A percentile compares a stretch with the other conserved stretches of the same genome.
Conservation (phyloP, 2,329 filamentous ascomycete species). For the Penicillium sumatraense region DNA sequence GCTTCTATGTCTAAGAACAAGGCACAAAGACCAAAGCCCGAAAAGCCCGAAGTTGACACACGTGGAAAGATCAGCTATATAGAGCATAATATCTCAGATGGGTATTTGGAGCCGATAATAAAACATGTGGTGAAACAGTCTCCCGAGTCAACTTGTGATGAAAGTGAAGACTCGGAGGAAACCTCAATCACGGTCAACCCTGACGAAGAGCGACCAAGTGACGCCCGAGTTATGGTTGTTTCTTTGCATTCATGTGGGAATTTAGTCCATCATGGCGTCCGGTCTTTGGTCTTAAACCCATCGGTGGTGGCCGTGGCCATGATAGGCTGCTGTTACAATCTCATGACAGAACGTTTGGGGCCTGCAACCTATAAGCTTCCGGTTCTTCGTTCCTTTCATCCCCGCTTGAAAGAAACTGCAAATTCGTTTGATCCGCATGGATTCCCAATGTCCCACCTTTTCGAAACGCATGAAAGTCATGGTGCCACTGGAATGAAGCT, state of each 20-base stretch:
- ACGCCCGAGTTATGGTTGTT: constrained; percentile 72
- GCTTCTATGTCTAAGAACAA: constrained; percentile 6
- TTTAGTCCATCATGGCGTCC: constrained; percentile 90
- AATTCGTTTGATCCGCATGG: constrained; percentile 82
- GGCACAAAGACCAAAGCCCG: constrained; percentile 9
- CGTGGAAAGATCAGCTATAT: constrained; percentile 45
- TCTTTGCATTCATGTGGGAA: constrained; percentile 98
- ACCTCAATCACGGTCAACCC: constrained; percentile 5
- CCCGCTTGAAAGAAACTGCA: constrained; percentile 69
- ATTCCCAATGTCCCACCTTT: constrained; percentile 83
- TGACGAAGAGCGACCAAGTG: constrained; percentile 12
- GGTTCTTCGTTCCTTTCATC: constrained; percentile 73
- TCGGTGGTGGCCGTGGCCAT: constrained; percentile 89
- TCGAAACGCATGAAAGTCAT: constrained; percentile 62
- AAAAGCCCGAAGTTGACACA: constrained; percentile 21
- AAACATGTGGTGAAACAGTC: constrained; percentile 34
- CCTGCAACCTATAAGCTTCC: constrained; percentile 86
- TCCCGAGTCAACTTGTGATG: neutral
- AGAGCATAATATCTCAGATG: constrained; percentile 47
- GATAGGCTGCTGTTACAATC: constrained; percentile 97
- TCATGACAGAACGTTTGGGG: constrained; percentile 86
- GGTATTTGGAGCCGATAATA: constrained; percentile 43
- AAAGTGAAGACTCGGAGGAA: constrained; percentile 4
- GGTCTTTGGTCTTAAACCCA: constrained; percentile 82
- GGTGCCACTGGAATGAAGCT: constrained; percentile 70